Base-by-base conservation (phyloP, 1,284 basidiomycete genomes). In the Volvariella surrecta region DNA sequence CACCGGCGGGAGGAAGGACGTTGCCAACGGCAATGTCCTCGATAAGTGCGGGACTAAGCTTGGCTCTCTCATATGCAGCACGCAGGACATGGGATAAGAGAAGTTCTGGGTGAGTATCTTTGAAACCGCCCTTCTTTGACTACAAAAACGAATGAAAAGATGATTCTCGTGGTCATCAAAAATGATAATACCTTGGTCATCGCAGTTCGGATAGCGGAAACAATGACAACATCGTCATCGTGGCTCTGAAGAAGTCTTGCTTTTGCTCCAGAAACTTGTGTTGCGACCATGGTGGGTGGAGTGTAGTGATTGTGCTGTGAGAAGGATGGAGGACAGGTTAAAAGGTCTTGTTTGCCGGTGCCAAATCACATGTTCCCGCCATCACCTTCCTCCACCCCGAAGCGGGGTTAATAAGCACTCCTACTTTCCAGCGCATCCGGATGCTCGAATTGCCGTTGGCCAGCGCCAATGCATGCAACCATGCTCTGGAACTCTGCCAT, bases 1-100 rank as follows among this genome's bases (percentile, higher is more conserved):
- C 95, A 55, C 94, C 92, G 37, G 84, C 90, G 10, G 94, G 79
- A 13, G 92, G 90, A 21, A 98, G 82, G 38, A 97, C 95, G 60
- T 93, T 98, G 40, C 95, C 94, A 45, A 97, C 93, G 3, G 82
- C 76, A 55, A 95, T 76, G 58, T 94, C 91, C 54, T 95, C 90
- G 51, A 96, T 84, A 55, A 91, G 73, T 46, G 74, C 71, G 45
- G 87, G 88, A 66, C 95, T 79, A 52, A 94, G 72, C 51, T 73
- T 71, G 43, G 71, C 76, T 45, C 72, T 74, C 19, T 72, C 69
- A 60, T 85, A 80, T 8, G 74, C 82, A 44, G 82, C 89, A 45
- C 77, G 73, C 48, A 96, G 75, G 49, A 91, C 86, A 47, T 80
- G 82, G 18, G 86, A 82, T 50, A 98, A 80, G 54, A 96, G 71